Evolutionary conservation across 805 yeast genomes (phyloP), one percentile per base, ranked within the genome.

Genomic region (Kuraishia cidri): DNA sequence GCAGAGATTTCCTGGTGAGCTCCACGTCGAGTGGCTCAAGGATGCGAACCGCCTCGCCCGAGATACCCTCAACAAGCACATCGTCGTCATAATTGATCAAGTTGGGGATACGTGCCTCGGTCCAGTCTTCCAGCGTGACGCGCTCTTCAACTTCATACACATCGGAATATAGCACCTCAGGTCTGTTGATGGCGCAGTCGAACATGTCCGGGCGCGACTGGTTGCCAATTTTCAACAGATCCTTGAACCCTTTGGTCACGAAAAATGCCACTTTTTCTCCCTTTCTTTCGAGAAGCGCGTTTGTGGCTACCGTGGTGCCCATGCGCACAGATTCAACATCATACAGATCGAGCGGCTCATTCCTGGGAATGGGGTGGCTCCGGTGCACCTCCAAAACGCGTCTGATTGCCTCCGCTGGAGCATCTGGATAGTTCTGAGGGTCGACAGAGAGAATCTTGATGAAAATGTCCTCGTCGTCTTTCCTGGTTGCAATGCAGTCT

Each of bases 271-370:
- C 87, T 22, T 75, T 61, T 36, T 87, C 94, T 32, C 97, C 97
- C 49, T 87, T 87, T 41, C 97, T 69, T 50, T 90, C 97, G 37
- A 90, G 64, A 23, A 92, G 66, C 1, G 97, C 96, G 58, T 90
- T 90, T 5, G 97, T 90, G 2, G 97, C 97, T 6, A 87, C 92
- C 0, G 97, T 88, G 3, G 97, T 87, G 3, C 97, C 97, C 82
- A 88, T 78, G 35, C 95, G 64, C 30, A 87, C 73, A 28, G 79
- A 70, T 34, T 73, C 75, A 24, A 86, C 81, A 3, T 57, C 56
- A 3, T 75, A 65, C 1, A 84, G 66, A 37, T 79, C 84, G 37
- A 87, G 54, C 4, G 72, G 75, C 22, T 54, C 52, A 6, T 72
- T 72, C 32, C 83, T 64, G 3, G 87, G 79, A 31, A 82, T 81